A percentile compares a stretch with the other conserved stretches of the same genome.
These are phyloP conservation scores for Fusarium protoensiforme DNA, from an alignment of 2,329 filamentous ascomycete species.

Conservation along the genomic window DNA sequence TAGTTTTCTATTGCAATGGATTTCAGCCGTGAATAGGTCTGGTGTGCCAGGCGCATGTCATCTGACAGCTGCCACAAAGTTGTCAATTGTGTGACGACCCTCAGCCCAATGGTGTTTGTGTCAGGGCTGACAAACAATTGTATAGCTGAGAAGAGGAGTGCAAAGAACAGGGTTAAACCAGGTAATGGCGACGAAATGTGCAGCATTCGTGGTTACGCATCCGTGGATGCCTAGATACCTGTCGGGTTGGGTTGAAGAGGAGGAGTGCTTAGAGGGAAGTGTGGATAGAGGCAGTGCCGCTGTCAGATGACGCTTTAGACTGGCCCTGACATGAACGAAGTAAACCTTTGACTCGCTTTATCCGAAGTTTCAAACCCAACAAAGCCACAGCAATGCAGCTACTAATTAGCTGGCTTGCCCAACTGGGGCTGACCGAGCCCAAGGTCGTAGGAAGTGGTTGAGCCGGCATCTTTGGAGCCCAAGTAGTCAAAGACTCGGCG, in stretches of 20 bases:
- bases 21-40: conserved; percentile 1
- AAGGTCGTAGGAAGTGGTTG: neutral
- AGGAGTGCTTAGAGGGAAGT: neutral
- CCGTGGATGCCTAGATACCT: neutral
- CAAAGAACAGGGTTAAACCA: neutral
- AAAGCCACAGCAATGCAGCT: conserved; percentile 20
- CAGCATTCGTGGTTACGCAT: neutral
- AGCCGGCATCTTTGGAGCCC: neutral
- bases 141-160: neutral
- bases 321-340: neutral
- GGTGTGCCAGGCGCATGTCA: neutral
- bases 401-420: neutral
- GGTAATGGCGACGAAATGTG: neutral
- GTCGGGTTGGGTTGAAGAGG: neutral
- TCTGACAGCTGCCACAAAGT: neutral
- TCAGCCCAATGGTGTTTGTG: neutral
- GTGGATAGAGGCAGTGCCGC: neutral
- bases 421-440: neutral
- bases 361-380: conserved; percentile 14
- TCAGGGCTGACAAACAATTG: neutral
- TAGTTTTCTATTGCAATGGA: conserved; percentile 8
- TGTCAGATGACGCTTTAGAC: neutral
- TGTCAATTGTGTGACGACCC: conserved; percentile 1
- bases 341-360: neutral
- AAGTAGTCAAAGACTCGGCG: neutral